phyloP scores from a whole-genome alignment of 2,329 filamentous ascomycete species.

The Botrytis byssoidea region DNA sequence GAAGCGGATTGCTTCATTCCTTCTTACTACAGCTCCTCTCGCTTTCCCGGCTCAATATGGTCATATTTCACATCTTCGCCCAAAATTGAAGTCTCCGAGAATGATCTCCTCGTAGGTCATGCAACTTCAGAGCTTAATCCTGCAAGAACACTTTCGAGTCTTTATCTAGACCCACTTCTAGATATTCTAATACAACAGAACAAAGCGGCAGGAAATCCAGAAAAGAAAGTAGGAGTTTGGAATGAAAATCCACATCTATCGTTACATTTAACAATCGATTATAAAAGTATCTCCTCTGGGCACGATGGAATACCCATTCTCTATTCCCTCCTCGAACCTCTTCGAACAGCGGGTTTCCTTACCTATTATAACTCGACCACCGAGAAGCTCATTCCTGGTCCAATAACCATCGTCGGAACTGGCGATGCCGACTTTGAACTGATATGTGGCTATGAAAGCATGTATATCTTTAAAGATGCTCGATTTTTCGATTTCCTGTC shows the following conservation, averaged over 20 bases:
- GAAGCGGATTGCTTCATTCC: slow-evolving; percentile 49
- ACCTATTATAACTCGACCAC: slow-evolving; percentile 42
- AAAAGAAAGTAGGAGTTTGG: slow-evolving; percentile 28
- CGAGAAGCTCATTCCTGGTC: slow-evolving; percentile 34
- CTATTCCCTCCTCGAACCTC: slow-evolving; percentile 42
- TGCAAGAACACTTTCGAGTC: slow-evolving; percentile 52
- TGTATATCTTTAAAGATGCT: slow-evolving; percentile 51
- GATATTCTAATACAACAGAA: slow-evolving; percentile 54
- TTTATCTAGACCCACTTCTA: slow-evolving; percentile 60
- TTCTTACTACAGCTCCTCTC: not conserved
- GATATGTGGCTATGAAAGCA: slow-evolving; percentile 37
- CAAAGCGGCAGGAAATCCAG: slow-evolving; percentile 11
- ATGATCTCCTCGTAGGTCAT: slow-evolving; percentile 54
- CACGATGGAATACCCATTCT: slow-evolving; percentile 41
- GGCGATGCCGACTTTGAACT: slow-evolving; percentile 47
- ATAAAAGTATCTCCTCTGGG: slow-evolving; percentile 44
- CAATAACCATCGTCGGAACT: slow-evolving; percentile 51
- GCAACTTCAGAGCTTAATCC: slow-evolving; percentile 51
- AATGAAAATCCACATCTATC: slow-evolving; percentile 23
- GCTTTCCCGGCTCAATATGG: not conserved
- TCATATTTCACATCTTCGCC: slow-evolving; percentile 1
- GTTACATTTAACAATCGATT: slow-evolving; percentile 49
- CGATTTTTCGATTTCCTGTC: slow-evolving; percentile 38
- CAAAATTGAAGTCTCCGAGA: not conserved
- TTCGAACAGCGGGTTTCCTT: slow-evolving; percentile 43